Evolutionary conservation across 73 alveolate genomes (phyloP).

Genomic region (Durusdinium trenchii): DNA sequence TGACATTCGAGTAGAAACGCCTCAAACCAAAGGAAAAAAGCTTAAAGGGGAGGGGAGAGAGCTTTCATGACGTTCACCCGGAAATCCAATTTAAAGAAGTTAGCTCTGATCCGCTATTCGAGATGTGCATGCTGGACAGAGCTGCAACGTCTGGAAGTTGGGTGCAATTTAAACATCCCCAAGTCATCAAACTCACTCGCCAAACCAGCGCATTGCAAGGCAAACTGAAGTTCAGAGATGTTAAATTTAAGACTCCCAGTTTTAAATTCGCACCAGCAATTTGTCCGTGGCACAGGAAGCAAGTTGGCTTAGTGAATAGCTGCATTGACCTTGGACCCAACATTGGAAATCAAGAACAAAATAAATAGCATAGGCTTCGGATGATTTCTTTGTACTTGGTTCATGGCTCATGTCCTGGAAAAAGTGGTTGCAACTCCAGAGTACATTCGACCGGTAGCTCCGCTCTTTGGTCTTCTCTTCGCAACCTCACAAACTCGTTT

Average conservation of each 20-base stretch:
- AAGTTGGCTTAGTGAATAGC: constrained; percentile 80
- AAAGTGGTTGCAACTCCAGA: constrained; percentile 59
- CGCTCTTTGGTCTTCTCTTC: constrained; percentile 56
- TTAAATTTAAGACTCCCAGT: background rate
- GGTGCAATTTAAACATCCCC: no score
- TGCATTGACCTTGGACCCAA: constrained; percentile 92
- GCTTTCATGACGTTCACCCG: no score
- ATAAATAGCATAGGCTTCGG: background rate
- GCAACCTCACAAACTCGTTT: constrained; percentile 68
- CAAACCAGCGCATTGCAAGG: no score
- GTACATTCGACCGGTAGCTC: constrained; percentile 62
- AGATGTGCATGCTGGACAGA: no score
- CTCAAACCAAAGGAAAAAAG: no score
- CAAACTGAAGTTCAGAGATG: background rate
- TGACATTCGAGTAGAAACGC: constrained; percentile 65
- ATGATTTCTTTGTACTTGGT: background rate
- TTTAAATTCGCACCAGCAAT: background rate
- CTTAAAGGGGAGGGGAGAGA: no score
- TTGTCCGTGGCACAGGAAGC: constrained; percentile 50
- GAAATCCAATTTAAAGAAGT: no score
- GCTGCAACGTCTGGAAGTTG: no score
- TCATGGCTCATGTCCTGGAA: constrained; percentile 14
- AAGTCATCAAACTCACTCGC: no score
- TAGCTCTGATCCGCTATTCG: no score
- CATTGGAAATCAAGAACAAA: background rate